Percentiles rank a stretch among this genome's conserved stretches.
Conservation (phyloP, 345 rosid genomes). For the Syzygium oleosum region DNA sequence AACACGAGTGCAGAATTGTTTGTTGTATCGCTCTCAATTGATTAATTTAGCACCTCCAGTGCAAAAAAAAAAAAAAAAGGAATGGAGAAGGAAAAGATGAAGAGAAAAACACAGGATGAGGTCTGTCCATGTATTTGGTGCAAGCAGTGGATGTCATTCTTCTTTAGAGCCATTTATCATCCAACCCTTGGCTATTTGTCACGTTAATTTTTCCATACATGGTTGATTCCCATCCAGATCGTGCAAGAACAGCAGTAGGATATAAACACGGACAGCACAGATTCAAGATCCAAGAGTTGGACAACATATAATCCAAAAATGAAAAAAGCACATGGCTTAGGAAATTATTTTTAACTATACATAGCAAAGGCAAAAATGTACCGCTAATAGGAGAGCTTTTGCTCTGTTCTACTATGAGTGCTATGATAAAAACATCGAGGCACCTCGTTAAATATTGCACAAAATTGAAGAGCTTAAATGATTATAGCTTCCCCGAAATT, state of each 20-base stretch:
- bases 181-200: neutral
- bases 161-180: neutral
- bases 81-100: neutral
- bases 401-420: neutral
- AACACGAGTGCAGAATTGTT: conserved; percentile 1
- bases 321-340: neutral
- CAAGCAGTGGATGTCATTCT: neutral
- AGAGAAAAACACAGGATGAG: neutral
- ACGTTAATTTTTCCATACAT: neutral
- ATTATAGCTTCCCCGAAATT: neutral
- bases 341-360: neutral
- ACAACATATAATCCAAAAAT: neutral
- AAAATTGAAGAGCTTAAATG: neutral
- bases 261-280: neutral
- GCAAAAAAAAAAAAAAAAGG: neutral
- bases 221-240: neutral
- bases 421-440: neutral
- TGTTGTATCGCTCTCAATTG: neutral
- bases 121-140: neutral
- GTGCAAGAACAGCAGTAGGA: neutral
- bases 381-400: neutral
- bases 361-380: neutral
- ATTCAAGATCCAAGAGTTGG: neutral
- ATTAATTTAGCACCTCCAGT: neutral
- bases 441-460: neutral